These are phyloP conservation scores for Pseudoscleropodium purum DNA, from an alignment of 225 moss, liverwort and hornwort species.

Conservation along the genomic window DNA sequence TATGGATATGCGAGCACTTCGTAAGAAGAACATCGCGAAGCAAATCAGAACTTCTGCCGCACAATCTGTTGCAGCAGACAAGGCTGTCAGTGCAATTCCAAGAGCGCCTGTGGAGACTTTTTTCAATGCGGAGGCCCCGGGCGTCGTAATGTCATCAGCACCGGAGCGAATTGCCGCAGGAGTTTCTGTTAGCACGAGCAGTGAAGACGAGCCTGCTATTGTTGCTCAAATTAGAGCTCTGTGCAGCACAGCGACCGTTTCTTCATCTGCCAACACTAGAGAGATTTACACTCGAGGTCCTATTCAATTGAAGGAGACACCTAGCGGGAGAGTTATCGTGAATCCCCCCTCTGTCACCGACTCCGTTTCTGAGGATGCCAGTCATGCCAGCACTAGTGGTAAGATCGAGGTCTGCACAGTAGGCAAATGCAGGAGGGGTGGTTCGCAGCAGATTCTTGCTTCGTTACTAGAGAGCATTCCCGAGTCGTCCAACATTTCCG, in stretches of 20 bases:
- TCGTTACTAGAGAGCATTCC: slow-evolving; percentile 24
- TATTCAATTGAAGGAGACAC: slow-evolving; percentile 8
- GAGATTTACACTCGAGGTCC: slow-evolving; percentile 9
- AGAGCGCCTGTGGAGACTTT: not conserved
- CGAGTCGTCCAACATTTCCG: slow-evolving; percentile 10
- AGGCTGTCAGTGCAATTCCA: not conserved
- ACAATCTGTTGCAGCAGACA: not conserved
- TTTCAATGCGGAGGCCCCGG: not conserved
- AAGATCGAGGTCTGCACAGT: slow-evolving; percentile 41
- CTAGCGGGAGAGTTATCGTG: slow-evolving; percentile 3
- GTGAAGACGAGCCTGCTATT: slow-evolving; percentile 22
- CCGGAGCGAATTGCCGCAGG: not conserved
- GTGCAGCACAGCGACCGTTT: slow-evolving; percentile 12
- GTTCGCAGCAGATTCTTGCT: slow-evolving; percentile 28
- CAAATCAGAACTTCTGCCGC: not conserved
- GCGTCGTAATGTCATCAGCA: not conserved
- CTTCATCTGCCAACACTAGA: not conserved
- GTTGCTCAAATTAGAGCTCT: slow-evolving; percentile 37
- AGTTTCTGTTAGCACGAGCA: not conserved
- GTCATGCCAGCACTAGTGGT: not conserved
- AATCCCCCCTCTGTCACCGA: not conserved
- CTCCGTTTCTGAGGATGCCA: not conserved
- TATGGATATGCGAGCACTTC: slow-evolving; percentile 32
- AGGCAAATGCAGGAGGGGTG: slow-evolving; percentile 36
- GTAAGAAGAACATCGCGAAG: slow-evolving; percentile 8